Evolutionary conservation across 306 rosid species (phyloP).

Genomic region (Sicyos baderoa): DNA sequence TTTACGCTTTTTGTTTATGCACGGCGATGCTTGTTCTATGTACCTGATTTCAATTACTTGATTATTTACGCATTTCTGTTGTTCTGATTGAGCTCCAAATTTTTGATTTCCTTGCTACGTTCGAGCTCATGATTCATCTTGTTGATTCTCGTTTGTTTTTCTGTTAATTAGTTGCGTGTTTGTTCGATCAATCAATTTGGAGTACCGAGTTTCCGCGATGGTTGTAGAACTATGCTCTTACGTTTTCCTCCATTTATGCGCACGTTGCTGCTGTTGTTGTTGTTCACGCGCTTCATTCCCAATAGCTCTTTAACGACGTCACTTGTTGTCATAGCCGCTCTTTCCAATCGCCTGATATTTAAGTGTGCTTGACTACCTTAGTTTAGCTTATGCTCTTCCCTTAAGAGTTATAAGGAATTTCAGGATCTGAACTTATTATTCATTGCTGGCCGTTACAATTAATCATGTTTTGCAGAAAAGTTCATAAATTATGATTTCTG

Average conservation of each 20-base stretch:
- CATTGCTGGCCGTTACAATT: background rate
- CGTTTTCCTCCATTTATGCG: background rate
- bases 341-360: background rate
- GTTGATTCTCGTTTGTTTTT: background rate
- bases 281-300: background rate
- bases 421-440: background rate
- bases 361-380: background rate
- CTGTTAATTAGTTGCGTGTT: background rate
- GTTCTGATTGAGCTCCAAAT: background rate
- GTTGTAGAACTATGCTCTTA: background rate
- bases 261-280: background rate
- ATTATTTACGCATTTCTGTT: background rate
- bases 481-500: background rate
- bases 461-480: background rate
- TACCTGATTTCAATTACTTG: background rate
- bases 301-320: background rate
- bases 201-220: background rate
- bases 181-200: background rate
- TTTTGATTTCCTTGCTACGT: too few species aligned
- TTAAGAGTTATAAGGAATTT: background rate
- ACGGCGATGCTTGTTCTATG: background rate
- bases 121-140: background rate
- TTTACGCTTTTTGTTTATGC: background rate
- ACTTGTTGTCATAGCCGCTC: background rate
- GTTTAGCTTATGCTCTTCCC: conserved; percentile 6